phyloP scores from a whole-genome alignment of 208 protist species.

The Zelonia costaricensis region DNA sequence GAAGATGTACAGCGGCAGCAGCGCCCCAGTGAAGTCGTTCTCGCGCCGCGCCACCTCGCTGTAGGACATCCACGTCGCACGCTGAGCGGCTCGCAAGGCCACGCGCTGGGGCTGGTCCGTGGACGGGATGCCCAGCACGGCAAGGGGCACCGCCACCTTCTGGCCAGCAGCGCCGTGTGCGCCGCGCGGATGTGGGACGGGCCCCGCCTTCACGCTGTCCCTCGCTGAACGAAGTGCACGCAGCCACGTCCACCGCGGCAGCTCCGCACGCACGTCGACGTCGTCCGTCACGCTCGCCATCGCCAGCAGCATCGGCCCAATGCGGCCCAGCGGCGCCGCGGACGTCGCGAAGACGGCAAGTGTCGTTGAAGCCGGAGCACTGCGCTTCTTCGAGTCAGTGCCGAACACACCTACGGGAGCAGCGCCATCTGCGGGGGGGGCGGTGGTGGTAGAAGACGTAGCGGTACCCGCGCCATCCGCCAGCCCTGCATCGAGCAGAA shows the following conservation, averaged over 20 bases:
- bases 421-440: too few species aligned
- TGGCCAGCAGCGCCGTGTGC: too few species aligned
- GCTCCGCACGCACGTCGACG: conserved; percentile 3
- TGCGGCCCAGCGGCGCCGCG: conserved; percentile 11
- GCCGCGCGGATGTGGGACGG: background rate
- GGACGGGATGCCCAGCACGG: conserved; percentile 25
- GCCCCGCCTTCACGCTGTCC: too few species aligned
- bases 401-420: too few species aligned
- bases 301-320: conserved; percentile 23
- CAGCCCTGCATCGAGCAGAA: too few species aligned
- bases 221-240: too few species aligned
- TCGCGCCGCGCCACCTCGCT: conserved; percentile 3
- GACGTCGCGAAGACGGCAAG: conserved; percentile 12
- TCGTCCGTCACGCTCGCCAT: conserved; percentile 25
- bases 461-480: background rate
- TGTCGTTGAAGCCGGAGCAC: too few species aligned
- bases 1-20: conserved; percentile 24
- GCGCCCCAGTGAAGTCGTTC: conserved; percentile 12
- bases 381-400: too few species aligned
- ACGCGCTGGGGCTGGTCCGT: conserved; percentile 3
- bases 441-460: background rate
- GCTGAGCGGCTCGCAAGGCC: conserved; percentile 12
- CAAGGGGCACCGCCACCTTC: conserved; percentile 3
- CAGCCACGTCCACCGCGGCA: conserved; percentile 22
- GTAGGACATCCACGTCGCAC: conserved; percentile 16